These are phyloP conservation scores for Colletotrichum noveboracense DNA, from an alignment of 2,329 filamentous ascomycete species.

Conservation along the genomic window DNA sequence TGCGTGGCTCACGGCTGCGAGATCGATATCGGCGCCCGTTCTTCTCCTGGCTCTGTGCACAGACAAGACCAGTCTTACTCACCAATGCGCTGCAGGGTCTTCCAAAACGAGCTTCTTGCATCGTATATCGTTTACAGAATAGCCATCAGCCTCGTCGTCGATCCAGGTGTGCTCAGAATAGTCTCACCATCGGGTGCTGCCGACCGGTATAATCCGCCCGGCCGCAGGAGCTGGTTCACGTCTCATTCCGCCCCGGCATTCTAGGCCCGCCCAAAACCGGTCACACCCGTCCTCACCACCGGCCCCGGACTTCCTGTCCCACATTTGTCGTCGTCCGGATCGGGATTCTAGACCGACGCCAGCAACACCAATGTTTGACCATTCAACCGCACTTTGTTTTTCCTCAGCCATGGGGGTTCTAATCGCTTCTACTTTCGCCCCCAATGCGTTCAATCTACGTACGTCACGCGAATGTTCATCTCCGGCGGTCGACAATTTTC, in stretches of 20 bases:
- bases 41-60: neutral
- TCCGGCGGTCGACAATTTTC: neutral
- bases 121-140: neutral
- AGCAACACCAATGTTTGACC: neutral
- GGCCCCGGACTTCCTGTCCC: neutral
- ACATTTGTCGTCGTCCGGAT: neutral
- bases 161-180: neutral
- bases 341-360: neutral
- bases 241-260: neutral
- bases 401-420: neutral
- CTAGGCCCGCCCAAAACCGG: conserved; percentile 1
- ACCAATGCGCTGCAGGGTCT: neutral
- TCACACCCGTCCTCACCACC: neutral
- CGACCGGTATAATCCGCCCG: neutral
- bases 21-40: neutral
- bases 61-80: neutral
- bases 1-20: neutral
- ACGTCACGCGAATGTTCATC: neutral
- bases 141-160: neutral
- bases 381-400: neutral
- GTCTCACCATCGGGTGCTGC: neutral
- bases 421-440: neutral
- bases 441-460: neutral
- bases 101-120: neutral
- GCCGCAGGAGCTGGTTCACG: neutral